Percentiles rank a stretch among this genome's conserved stretches.
Evolutionary conservation across 345 rosid genomes (phyloP).

Genomic region (Eutrema japonicum): DNA sequence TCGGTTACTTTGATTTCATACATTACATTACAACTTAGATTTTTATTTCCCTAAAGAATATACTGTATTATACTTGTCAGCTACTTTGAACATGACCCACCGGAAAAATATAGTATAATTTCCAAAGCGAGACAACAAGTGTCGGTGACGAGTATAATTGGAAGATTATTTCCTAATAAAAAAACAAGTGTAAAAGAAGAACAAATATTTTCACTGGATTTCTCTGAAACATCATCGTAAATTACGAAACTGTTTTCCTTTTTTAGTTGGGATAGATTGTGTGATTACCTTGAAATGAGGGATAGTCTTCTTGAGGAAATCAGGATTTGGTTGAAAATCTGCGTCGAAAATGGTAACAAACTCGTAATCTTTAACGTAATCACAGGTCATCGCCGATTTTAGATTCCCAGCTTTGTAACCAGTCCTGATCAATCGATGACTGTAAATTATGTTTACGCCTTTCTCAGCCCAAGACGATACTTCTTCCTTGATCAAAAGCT

Average conservation of each 20-base stretch:
- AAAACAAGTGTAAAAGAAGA: neutral
- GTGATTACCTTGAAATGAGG: conserved; percentile 80
- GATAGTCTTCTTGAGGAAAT: conserved; percentile 72
- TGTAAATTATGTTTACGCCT: conserved; percentile 80
- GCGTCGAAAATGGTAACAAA: conserved; percentile 84
- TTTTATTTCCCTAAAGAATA: neutral
- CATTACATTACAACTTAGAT: neutral
- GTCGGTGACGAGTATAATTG: conserved; percentile 37
- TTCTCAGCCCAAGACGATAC: conserved; percentile 68
- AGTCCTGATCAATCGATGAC: conserved; percentile 81
- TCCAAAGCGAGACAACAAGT: conserved; percentile 28
- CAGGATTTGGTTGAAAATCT: conserved; percentile 84
- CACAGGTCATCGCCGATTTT: conserved; percentile 88
- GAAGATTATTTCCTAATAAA: neutral
- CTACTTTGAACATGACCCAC: conserved; percentile 36
- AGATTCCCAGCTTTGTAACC: conserved; percentile 96
- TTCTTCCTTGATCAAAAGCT: conserved; percentile 75
- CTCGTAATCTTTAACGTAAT: conserved; percentile 78
- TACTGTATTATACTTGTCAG: conserved; percentile 26
- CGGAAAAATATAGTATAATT: neutral
- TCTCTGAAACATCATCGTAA: conserved; percentile 29
- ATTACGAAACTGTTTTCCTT: conserved; percentile 21
- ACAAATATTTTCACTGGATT: conserved; percentile 14
- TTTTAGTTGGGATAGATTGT: neutral
- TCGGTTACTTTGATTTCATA: conserved; percentile 24